Evolutionary conservation across 2,329 filamentous ascomycete species (phyloP), one percentile per base, ranked within the genome.

Genomic region (Ophiocordyceps australis): DNA sequence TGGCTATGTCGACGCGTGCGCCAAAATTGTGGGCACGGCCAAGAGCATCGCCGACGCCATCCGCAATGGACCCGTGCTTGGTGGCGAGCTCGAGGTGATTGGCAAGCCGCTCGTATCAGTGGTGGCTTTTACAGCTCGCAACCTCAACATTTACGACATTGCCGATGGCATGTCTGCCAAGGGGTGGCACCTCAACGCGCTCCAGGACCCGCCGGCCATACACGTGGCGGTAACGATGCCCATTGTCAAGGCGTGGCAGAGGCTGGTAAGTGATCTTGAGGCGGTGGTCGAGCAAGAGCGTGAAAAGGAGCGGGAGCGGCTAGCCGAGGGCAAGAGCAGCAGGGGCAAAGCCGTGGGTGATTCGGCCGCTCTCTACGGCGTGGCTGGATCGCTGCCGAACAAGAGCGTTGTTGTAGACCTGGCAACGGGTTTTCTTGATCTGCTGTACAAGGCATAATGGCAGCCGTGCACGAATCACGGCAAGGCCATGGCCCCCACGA

Each of bases 101-200:
- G 89, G 89, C 26, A 68, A 75, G 29, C 89, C 89, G 1, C 66
- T 92, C 26, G 85, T 94, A 26, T 83, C 74, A 8, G 89, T 98
- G 16, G 72, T 98, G 5, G 79, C 89, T 2, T 95, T 95, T 55
- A 68, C 67, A 9, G 74, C 78, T n/a, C 65, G 69, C 38, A 75
- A 69, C n/a, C 65, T 98, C 22, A 74, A 94, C 52, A 77, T 92
- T 35, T 98, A 98, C 55, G 85, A 93, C 45, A 71, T 98, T 36
- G 82, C 86, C 7, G 89, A 98, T 50, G 79, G 59, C 37, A 86
- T 98, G 76, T 69, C 66, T 9, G 57, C 55, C 1, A 76, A 74
- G 43, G 86, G 89, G 4, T 98, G 89, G 89, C 89, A 98, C 54
- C 62, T 98, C 31, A 98, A 95, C 44, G 81, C 85, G 3, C 63